Conservation (phyloP, 306 rosid species). For the Cicer cuneatum region DNA sequence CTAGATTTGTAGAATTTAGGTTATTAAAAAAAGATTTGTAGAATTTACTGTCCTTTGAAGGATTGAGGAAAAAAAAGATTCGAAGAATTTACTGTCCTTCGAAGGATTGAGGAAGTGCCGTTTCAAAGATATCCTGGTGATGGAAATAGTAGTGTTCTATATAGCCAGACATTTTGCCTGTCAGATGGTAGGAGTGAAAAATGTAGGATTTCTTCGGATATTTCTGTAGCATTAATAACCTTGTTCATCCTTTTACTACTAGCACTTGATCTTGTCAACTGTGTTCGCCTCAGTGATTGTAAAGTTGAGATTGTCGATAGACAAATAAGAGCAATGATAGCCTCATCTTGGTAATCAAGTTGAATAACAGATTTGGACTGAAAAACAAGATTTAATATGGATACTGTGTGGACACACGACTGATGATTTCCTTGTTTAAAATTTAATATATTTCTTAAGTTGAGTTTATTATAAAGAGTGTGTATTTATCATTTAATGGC, state of each 20-base stretch:
- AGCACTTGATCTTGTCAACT: background rate
- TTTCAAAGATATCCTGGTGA: slow-evolving; percentile 17
- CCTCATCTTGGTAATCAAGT: background rate
- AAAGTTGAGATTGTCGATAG: background rate
- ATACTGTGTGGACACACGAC: no score
- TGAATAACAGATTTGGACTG: background rate
- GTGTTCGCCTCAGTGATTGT: background rate
- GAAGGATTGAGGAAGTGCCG: no score
- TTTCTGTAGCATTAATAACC: no score
- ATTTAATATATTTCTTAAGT: background rate
- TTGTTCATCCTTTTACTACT: background rate
- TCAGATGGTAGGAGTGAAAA: background rate
- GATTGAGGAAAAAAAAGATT: no score
- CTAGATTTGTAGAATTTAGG: background rate
- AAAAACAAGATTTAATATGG: background rate
- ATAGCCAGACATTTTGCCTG: background rate
- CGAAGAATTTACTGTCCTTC: background rate
- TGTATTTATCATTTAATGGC: no score
- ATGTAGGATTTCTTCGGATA: background rate
- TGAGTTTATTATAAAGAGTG: no score
- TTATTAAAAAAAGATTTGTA: no score
- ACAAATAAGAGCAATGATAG: background rate
- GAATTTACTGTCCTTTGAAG: background rate
- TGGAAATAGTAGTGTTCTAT: background rate
- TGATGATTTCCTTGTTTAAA: background rate